Evolutionary conservation across 2,329 filamentous ascomycete genomes (phyloP).

Genomic region (Dactylellina parvicollis): DNA sequence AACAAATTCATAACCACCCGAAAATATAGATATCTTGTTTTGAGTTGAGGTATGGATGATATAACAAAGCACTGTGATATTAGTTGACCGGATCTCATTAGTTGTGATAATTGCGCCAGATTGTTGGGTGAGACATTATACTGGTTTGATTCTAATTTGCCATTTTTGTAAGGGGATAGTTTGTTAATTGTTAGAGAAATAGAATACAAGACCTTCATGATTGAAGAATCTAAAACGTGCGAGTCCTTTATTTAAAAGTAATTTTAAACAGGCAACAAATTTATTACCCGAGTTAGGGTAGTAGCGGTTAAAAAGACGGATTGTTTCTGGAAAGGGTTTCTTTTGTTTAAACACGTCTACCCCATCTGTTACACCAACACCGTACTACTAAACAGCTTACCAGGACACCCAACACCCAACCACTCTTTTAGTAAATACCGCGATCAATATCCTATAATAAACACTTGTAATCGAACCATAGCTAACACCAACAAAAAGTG

Average conservation of each 20-base stretch:
- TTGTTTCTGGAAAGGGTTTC: not conserved
- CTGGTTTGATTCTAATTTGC: not conserved
- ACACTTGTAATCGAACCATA: not conserved
- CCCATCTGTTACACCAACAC: not conserved
- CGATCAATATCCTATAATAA: not conserved
- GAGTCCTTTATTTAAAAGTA: not conserved
- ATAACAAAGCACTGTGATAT: not conserved
- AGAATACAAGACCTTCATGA: not conserved
- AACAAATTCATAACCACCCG: not conserved
- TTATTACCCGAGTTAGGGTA: not conserved
- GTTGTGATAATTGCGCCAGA: not conserved
- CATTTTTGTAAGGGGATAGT: not conserved
- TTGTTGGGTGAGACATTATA: not conserved
- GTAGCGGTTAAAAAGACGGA: not conserved
- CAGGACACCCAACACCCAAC: not conserved
- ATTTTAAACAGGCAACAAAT: not conserved
- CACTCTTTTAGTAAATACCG: not conserved
- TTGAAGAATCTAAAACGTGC: not conserved
- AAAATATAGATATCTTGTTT: not conserved
- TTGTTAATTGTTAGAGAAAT: not conserved
- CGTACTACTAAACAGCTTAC: not conserved
- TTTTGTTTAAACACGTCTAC: not conserved
- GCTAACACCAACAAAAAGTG: not conserved
- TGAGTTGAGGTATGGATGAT: not conserved
- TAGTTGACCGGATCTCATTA: not conserved